Percentiles rank a stretch among this genome's conserved stretches.
Evolutionary conservation across 495 filamentous ascomycete genomes (phyloP).

Genomic region (Talaromyces nanjingensis): DNA sequence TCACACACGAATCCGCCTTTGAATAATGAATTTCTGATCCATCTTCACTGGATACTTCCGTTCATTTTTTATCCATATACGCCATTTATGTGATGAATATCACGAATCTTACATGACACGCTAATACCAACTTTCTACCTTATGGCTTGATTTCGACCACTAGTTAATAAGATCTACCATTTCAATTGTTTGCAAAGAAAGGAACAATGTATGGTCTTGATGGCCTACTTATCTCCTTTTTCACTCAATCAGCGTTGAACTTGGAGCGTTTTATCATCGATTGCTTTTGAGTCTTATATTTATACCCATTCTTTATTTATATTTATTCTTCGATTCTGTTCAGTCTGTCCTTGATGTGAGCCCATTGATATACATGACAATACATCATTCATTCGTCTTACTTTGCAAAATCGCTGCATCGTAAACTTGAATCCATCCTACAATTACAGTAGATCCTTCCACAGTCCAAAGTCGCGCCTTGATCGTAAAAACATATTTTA

Average conservation of each 20-base stretch:
- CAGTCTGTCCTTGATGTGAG: not conserved
- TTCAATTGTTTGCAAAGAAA: not conserved
- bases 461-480: no score
- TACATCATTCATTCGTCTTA: not conserved
- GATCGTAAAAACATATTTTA: not conserved
- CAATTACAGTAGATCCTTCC: no score
- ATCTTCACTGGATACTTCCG: not conserved
- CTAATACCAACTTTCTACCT: not conserved
- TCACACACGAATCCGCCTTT: conserved; percentile 11
- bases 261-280: not conserved
- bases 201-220: not conserved
- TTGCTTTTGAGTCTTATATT: conserved; percentile 7
- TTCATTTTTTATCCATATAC: conserved; percentile 1
- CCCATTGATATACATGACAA: not conserved
- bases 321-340: conserved; percentile 4
- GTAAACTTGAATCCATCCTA: not conserved
- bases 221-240: not conserved
- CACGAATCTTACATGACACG: conserved; percentile 1
- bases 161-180: not conserved
- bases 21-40: conserved; percentile 9
- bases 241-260: not conserved
- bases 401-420: not conserved
- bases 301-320: conserved; percentile 22
- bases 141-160: not conserved
- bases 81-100: conserved; percentile 1